phyloP scores from a whole-genome alignment of 805 yeast species.

The Ogataea corticis region DNA sequence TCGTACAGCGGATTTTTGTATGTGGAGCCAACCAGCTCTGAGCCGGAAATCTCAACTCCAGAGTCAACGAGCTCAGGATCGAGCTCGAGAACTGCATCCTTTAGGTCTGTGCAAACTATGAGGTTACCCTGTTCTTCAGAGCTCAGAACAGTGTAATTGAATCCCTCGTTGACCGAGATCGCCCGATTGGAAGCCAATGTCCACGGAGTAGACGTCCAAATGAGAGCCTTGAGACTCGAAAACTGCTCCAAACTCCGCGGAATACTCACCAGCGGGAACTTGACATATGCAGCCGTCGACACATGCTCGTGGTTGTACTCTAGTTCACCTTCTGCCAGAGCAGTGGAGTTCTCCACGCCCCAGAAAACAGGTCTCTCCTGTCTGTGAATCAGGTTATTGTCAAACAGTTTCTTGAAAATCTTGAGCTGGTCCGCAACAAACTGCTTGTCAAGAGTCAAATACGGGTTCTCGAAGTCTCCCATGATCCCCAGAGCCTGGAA shows the following conservation, averaged over 20 bases:
- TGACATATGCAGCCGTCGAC: conserved; percentile 68
- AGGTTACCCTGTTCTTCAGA: conserved; percentile 41
- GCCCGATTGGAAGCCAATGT: conserved; percentile 88
- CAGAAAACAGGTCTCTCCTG: conserved; percentile 96
- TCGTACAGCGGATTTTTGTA: conserved; percentile 59
- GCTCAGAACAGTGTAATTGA: conserved; percentile 56
- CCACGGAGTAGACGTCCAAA: conserved; percentile 99
- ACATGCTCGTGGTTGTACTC: conserved; percentile 76
- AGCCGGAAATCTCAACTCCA: conserved; percentile 41
- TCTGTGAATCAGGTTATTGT: conserved; percentile 68
- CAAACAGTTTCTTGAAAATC: conserved; percentile 65
- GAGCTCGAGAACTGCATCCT: conserved; percentile 37
- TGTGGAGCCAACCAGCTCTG: conserved; percentile 36
- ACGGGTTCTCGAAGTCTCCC: conserved; percentile 77
- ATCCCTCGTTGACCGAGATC: conserved; percentile 62
- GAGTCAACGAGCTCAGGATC: conserved; percentile 29
- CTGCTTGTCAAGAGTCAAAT: conserved; percentile 66
- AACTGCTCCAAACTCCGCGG: conserved; percentile 17
- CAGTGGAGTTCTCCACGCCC: conserved; percentile 94
- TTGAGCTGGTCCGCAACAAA: conserved; percentile 77
- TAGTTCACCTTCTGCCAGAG: conserved; percentile 94
- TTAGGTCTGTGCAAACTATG: conserved; percentile 58
- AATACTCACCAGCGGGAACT: conserved; percentile 52
- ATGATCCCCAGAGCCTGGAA: conserved; percentile 75
- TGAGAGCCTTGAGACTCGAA: conserved; percentile 41